Evolutionary conservation across 441 rosid species (phyloP), one percentile per base, ranked within the genome.

Genomic region (Erodium texanum): DNA sequence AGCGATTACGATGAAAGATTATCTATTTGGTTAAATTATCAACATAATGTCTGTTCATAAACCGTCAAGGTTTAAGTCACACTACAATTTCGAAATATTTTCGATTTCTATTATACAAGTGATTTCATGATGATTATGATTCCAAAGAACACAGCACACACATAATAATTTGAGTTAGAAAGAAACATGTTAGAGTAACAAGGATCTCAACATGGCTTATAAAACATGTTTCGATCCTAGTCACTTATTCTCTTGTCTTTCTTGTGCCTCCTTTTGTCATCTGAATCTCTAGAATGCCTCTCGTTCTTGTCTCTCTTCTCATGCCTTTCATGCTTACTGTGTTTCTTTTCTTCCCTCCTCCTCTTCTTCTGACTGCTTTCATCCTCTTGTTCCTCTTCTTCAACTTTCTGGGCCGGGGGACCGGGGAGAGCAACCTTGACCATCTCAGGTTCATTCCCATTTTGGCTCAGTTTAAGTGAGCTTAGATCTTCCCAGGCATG

Each of bases 261-360:
- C 82, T 65, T 79, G 71, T 74, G 83, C 72, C 77, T 89, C 83
- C 77, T 84, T 75, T 64, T 80, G 48, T 82, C 89, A 61, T 80
- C 84, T 3, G 83, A 71, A 71, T 83, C 84, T 29, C 68, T 85
- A 43, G 77, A 29, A 19, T 64, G 85, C 79, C 77, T 86, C 32
- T 80, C 89, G 7, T 67, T 66, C 70, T 72, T 72, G 7, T 72
- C 75, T 8, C 71, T 80, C 66, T 75, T 83, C 32, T 85, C 90
- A 61, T 75, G 82, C 78, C 62, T 85, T 22, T 77, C 85, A 59
- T 80, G 80, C 80, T 77, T 87, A 27, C 79, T 85, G 11, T 59
- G 78, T 68, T 80, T 80, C 79, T 74, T 86, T 68, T 83, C 93
- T 73, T 84, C 90, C 1, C 32, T 79, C 73, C 77, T 84, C 76